Conservation (phyloP, 2,329 filamentous ascomycete species). For the Sphaerulina vaccinii region DNA sequence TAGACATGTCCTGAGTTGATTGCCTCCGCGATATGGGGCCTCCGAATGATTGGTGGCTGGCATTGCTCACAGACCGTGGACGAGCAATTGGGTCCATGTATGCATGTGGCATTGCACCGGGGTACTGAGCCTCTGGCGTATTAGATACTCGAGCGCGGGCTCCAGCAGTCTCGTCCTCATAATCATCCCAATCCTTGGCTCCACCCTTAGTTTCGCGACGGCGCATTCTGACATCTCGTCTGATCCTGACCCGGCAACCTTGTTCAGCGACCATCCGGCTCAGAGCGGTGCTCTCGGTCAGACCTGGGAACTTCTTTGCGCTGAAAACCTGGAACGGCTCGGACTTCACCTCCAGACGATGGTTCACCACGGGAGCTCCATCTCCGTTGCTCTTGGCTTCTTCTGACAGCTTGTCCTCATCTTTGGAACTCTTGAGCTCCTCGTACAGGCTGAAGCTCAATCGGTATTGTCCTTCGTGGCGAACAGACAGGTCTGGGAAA, state of each 20-base stretch:
- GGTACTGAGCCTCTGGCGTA: slow-evolving; percentile 34
- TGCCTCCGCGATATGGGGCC: slow-evolving; percentile 41
- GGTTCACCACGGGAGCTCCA: slow-evolving; percentile 66
- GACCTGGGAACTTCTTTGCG: slow-evolving; percentile 96
- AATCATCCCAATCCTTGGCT: slow-evolving; percentile 66
- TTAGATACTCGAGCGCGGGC: slow-evolving; percentile 47
- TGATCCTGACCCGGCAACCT: slow-evolving; percentile 91
- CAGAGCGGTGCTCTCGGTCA: slow-evolving; percentile 82
- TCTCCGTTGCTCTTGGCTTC: slow-evolving; percentile 41
- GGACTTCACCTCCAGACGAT: slow-evolving; percentile 87
- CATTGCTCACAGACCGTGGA: slow-evolving; percentile 42
- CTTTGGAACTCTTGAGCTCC: slow-evolving; percentile 80
- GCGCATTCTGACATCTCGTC: slow-evolving; percentile 90
- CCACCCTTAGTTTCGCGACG: slow-evolving; percentile 70
- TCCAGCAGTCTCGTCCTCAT: slow-evolving; percentile 55
- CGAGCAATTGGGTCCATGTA: slow-evolving; percentile 36
- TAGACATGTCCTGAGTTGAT: slow-evolving; percentile 47
- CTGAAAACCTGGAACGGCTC: slow-evolving; percentile 84
- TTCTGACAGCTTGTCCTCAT: slow-evolving; percentile 60
- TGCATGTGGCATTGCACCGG: slow-evolving; percentile 30
- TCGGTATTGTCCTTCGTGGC: slow-evolving; percentile 91
- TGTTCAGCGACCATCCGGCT: slow-evolving; percentile 94
- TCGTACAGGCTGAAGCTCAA: slow-evolving; percentile 92
- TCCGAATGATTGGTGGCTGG: slow-evolving; percentile 35
- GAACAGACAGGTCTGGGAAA: slow-evolving; percentile 92